Percentiles rank a stretch among this genome's conserved stretches.
Conservation (phyloP, 164 flowering plant species). For the Aristolochia fimbriata region DNA sequence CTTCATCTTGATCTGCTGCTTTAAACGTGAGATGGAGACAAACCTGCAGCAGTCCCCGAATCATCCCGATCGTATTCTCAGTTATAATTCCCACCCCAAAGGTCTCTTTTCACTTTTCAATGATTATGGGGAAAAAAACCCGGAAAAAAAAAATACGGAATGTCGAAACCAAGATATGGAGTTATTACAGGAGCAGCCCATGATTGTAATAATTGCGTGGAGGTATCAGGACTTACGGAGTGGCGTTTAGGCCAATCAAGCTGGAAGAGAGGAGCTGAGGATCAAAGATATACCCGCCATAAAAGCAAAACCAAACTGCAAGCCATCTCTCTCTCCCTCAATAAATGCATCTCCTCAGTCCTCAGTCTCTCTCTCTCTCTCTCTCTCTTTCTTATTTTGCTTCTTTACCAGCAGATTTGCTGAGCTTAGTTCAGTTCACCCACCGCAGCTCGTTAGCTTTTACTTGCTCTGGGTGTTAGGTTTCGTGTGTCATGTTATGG, state of each 20-base stretch:
- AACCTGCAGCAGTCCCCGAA: too few species aligned
- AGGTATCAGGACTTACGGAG: not conserved
- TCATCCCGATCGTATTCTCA: too few species aligned
- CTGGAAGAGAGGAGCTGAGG: not conserved
- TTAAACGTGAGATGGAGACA: too few species aligned
- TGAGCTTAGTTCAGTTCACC: too few species aligned
- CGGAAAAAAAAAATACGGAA: slow-evolving; percentile 5
- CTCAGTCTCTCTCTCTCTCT: not conserved
- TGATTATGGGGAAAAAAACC: slow-evolving; percentile 2
- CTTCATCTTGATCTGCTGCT: too few species aligned
- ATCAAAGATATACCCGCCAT: not conserved
- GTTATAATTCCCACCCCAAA: too few species aligned
- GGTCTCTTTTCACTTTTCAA: slow-evolving; percentile 2
- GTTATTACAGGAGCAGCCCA: slow-evolving; percentile 3
- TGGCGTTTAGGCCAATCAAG: slow-evolving; percentile 8
- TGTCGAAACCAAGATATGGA: slow-evolving; percentile 1
- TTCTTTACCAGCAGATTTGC: not conserved
- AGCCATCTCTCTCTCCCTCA: not conserved
- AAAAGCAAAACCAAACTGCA: not conserved
- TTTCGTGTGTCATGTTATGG: slow-evolving; percentile 5
- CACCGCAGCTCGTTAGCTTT: not conserved
- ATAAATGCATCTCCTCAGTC: not conserved
- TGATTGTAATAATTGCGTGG: slow-evolving; percentile 9
- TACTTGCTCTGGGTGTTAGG: slow-evolving; percentile 4
- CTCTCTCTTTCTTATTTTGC: not conserved